These are phyloP conservation scores for Ceratobasidium sp. DNA, from an alignment of 1,284 basidiomycete species.

Conservation along the genomic window DNA sequence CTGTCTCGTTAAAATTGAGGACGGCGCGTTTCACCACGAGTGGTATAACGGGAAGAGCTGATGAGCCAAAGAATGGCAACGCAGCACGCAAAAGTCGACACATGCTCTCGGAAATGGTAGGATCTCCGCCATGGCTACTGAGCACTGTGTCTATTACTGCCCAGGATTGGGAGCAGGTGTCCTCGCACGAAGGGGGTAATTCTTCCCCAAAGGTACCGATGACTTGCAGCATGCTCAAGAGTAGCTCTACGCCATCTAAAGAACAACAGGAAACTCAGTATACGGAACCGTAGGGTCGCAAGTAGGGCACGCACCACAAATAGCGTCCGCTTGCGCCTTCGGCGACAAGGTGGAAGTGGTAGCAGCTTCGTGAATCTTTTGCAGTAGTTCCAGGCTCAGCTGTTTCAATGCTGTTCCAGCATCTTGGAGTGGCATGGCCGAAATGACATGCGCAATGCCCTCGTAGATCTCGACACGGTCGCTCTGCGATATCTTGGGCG, in stretches of 20 bases:
- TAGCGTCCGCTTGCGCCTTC: conserved; percentile 42
- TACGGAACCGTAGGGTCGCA: neutral
- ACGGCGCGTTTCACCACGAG: conserved; percentile 78
- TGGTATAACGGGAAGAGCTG: conserved; percentile 72
- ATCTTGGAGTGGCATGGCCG: conserved; percentile 85
- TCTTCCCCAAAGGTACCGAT: conserved; percentile 81
- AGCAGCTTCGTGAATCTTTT: conserved; percentile 68
- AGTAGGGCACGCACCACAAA: conserved; percentile 40
- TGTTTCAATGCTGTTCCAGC: conserved; percentile 84
- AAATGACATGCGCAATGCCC: conserved; percentile 94
- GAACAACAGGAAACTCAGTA: conserved; percentile 43
- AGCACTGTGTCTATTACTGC: conserved; percentile 82
- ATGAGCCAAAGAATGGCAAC: conserved; percentile 77
- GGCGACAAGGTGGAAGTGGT: conserved; percentile 56
- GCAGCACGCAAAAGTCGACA: conserved; percentile 88
- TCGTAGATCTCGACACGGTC: conserved; percentile 93
- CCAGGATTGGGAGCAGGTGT: conserved; percentile 84
- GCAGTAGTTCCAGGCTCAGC: conserved; percentile 78
- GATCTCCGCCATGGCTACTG: conserved; percentile 77
- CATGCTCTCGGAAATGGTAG: conserved; percentile 81
- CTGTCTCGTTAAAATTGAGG: conserved; percentile 78
- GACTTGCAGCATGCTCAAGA: conserved; percentile 85
- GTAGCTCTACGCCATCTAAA: conserved; percentile 82
- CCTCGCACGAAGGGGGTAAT: conserved; percentile 79
- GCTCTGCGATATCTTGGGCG: conserved; percentile 79